These are phyloP conservation scores for Cystobasidium slooffiae DNA, from an alignment of 1,284 basidiomycete genomes.

Conservation along the genomic window DNA sequence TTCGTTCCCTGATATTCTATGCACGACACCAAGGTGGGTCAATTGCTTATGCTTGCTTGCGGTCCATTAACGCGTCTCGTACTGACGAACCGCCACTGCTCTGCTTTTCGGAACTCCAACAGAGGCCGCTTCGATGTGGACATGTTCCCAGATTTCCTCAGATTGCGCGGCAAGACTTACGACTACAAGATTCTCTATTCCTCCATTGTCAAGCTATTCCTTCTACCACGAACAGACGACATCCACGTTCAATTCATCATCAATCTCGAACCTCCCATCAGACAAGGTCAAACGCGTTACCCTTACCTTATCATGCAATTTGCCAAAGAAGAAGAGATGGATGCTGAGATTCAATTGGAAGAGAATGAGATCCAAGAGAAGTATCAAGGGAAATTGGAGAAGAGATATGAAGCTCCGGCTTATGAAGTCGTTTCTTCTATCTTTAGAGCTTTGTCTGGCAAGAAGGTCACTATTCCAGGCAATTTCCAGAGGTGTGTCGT, in stretches of 20 bases:
- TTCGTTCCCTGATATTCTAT: conserved; percentile 95
- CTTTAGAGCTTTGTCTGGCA: conserved; percentile 86
- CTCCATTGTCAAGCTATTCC: conserved; percentile 86
- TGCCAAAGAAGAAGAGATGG: conserved; percentile 93
- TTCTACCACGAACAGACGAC: conserved; percentile 91
- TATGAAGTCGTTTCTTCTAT: conserved; percentile 95
- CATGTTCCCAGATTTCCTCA: conserved; percentile 92
- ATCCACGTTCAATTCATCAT: conserved; percentile 95
- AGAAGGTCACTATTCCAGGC: conserved; percentile 84
- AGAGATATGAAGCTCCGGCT: conserved; percentile 88
- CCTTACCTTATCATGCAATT: conserved; percentile 99
- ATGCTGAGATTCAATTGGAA: conserved; percentile 89
- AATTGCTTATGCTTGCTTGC: neutral
- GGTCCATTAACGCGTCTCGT: neutral
- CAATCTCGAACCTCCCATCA: conserved; percentile 86
- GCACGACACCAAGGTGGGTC: conserved; percentile 77
- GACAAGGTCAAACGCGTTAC: conserved; percentile 97
- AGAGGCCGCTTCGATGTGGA: conserved; percentile 96
- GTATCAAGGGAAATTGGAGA: conserved; percentile 79
- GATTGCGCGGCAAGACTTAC: conserved; percentile 95
- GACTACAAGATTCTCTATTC: conserved; percentile 97
- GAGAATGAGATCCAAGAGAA: conserved; percentile 67
- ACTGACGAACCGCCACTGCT: neutral
- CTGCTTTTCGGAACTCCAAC: neutral
- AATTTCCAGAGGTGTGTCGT: conserved; percentile 74